These are phyloP conservation scores for Thermomucor indicae-seudaticae DNA, from an alignment of 371 early-diverging fungal species.

Conservation along the genomic window DNA sequence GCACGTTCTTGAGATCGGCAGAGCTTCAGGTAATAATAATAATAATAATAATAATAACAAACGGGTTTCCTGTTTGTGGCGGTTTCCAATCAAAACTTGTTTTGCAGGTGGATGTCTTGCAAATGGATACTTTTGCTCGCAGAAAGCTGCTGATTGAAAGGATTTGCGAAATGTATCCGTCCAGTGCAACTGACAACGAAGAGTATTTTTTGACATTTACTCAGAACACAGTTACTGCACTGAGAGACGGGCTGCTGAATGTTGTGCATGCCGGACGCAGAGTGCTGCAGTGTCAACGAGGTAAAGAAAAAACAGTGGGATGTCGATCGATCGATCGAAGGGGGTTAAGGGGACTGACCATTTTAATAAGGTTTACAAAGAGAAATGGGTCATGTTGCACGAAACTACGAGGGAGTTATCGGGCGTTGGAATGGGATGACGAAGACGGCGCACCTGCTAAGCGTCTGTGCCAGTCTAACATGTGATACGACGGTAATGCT, in stretches of 20 bases:
- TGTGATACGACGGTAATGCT: conserved; percentile 20
- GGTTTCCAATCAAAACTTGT: not conserved
- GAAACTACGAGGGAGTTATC: not conserved
- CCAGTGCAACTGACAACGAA: conserved; percentile 16
- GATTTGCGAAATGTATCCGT: conserved; percentile 17
- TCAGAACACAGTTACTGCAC: conserved; percentile 18
- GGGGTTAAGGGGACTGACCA: not conserved
- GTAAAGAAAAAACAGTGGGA: conserved; percentile 9
- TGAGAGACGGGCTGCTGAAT: conserved; percentile 12
- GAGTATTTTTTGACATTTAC: conserved; percentile 36
- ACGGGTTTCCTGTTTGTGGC: not conserved
- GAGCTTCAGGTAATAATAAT: conserved; percentile 12
- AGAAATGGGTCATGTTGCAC: conserved; percentile 12
- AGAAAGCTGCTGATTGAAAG: conserved; percentile 30
- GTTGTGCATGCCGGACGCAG: conserved; percentile 5
- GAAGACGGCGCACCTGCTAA: conserved; percentile 1
- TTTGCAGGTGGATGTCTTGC: conserved; percentile 19
- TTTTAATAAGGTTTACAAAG: conserved; percentile 8
- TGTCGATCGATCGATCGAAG: not conserved
- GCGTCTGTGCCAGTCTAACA: conserved; percentile 16
- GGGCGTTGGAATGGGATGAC: not conserved
- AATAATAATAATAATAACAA: not conserved
- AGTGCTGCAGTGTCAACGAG: conserved; percentile 9
- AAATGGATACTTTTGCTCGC: conserved; percentile 26
- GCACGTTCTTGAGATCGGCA: conserved; percentile 44